Evolutionary conservation across 345 rosid species (phyloP), one percentile per base, ranked within the genome.

Genomic region (Theobroma cacao): DNA sequence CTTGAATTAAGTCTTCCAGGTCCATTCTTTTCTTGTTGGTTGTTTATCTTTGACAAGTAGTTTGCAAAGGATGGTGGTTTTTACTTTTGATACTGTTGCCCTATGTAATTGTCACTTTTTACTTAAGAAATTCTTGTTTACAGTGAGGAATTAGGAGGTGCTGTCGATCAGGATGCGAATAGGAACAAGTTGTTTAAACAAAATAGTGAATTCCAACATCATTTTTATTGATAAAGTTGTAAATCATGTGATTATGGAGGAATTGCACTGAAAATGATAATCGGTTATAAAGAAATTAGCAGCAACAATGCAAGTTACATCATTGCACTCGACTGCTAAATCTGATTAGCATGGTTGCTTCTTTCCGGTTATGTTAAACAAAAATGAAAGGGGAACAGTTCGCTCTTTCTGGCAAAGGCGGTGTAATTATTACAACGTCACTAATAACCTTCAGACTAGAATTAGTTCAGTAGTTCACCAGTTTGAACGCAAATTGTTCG

Each of bases 401-500:
- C 2, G 2, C 59, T 38, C n/a, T 28, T 38, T 63, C 33, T 40
- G 75, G 1, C 12, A 47, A 70, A 69, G 7, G 61, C 53, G 33
- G 18, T 30, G 17, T 70, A 61, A 12, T 75, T 50, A 56, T 71
- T 77, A 69, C 33, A 28, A 69, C 28, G 59, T 36, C 64, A 15
- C 53, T 28, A 30, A n/a, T 11, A 45, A 73, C 78, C 63, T 59
- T 45, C 28, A 55, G 22, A 18, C 26, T 45, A 30, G 11, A 33
- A 24, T 75, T 34, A 76, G 26, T 20, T 33, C 47, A 18, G 26
- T 30, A 22, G 52, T 65, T 78, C 66, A 81, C 89, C 89, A 85
- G 5, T 82, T 79, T 2, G 87, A 72, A 28, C 82, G 89, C 81
- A 86, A 50, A 76, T 81, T 80, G 15, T 77, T 80, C 72, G 72